A percentile compares a stretch with the other conserved stretches of the same genome.
phyloP scores from a whole-genome alignment of 805 yeast species.

The Metschnikowia chrysomelidarum region DNA sequence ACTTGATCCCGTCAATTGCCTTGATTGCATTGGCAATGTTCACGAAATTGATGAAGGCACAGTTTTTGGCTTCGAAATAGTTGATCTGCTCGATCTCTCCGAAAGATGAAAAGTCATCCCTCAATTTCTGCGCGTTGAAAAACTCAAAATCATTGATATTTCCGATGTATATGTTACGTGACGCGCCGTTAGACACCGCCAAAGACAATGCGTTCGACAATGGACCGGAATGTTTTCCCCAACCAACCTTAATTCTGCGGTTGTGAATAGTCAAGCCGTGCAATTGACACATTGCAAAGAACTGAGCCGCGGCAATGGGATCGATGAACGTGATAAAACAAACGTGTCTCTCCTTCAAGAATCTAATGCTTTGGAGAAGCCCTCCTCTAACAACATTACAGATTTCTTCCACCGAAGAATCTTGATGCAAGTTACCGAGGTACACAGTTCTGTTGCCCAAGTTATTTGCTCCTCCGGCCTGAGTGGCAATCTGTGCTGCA shows the following conservation, averaged over 20 bases:
- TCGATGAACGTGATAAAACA: conserved; percentile 95
- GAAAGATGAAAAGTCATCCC: conserved; percentile 71
- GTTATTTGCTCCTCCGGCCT: conserved; percentile 91
- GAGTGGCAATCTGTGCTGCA: conserved; percentile 94
- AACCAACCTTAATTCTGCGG: conserved; percentile 86
- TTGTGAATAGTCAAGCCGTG: conserved; percentile 87
- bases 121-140: conserved; percentile 57
- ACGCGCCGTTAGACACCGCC: conserved; percentile 92
- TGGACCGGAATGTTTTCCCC: conserved; percentile 98
- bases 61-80: conserved; percentile 74
- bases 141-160: conserved; percentile 49
- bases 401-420: conserved; percentile 84
- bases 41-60: conserved; percentile 90
- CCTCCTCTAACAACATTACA: conserved; percentile 98
- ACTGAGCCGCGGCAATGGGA: conserved; percentile 97
- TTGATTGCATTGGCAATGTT: conserved; percentile 85
- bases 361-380: conserved; percentile 76
- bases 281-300: conserved; percentile 88
- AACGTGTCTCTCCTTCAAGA: conserved; percentile 80
- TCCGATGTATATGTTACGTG: conserved; percentile 90
- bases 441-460: conserved; percentile 93
- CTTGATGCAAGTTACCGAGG: conserved; percentile 85
- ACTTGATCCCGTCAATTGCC: conserved; percentile 88
- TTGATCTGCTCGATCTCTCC: conserved; percentile 97
- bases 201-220: conserved; percentile 79